Evolutionary conservation across 768 basidiomycete genomes (phyloP), one percentile per base, ranked within the genome.

Genomic region (Nidularia pulvinata): DNA sequence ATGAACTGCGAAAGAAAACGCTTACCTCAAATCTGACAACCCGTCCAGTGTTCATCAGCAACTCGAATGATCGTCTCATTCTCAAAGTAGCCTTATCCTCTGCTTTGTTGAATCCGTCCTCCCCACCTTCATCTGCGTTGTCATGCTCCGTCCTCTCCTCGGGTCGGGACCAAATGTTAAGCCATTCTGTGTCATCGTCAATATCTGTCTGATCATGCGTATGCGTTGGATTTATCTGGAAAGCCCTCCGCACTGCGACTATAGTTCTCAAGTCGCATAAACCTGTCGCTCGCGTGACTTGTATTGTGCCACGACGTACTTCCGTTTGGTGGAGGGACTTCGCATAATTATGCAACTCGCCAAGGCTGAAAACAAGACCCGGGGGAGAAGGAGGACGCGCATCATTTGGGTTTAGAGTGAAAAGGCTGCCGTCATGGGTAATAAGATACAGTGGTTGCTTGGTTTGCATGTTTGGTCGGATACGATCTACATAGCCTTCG

Each of bases 401-500:
- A 45, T 76, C 69, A 0, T 76, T 57, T 4, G 82, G 69, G 13
- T 67, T 58, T 16, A 88, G 59, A 7, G 80, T 75, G 69, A 93
- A 93, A 33, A 95, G 69, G 61, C 83, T 81, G 5, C 91, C 89
- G 50, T 86, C 79, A 61, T 93, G 90, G 5, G 83, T 83, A 30
- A 80, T 71, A 37, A 95, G 75, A 68, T 94, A 95, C 11, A 88
- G 61, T 3, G 76, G 75, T 52, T 88, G 82, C 50, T 77, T 83
- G 32, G 67, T 64, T 55, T 84, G 81, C 16, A 81, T 74, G 58
- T 81, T 84, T 2, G 83, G 78, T 57, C 75, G 79, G 60, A 91
- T 78, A 46, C 86, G 85, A 55, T 90, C 82, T 43, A 95, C 72
- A 69, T 91, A 97, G 2, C 95, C 95, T 69, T 98, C 95, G 46